phyloP scores from a whole-genome alignment of 805 yeast genomes.

The Hanseniaspora mollemarum region DNA sequence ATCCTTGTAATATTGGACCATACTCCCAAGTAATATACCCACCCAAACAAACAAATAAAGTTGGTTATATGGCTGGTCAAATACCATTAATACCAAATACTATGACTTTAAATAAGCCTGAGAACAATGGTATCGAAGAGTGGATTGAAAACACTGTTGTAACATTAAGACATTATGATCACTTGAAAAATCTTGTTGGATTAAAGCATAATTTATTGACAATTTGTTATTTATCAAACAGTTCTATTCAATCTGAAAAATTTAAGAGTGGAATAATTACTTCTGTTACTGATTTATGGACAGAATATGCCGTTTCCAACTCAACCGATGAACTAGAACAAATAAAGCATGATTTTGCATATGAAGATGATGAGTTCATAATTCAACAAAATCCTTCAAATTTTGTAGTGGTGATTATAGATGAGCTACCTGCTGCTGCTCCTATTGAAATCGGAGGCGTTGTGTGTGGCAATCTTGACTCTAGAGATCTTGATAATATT shows the following conservation, averaged over 20 bases:
- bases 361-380: background rate
- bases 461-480: background rate
- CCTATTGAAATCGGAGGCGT: constrained; percentile 10
- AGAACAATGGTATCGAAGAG: constrained; percentile 20
- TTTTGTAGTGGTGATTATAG: background rate
- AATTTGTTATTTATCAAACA: background rate
- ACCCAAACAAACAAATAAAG: constrained; percentile 35
- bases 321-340: too few species aligned
- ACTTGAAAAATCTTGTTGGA: constrained; percentile 36
- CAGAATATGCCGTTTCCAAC: background rate
- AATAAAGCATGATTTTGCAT: background rate
- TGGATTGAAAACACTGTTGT: constrained; percentile 35
- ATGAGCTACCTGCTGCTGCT: constrained; percentile 10
- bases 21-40: constrained; percentile 68
- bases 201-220: constrained; percentile 1
- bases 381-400: background rate
- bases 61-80: constrained; percentile 74
- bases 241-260: background rate
- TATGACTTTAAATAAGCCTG: constrained; percentile 39
- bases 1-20: constrained; percentile 96
- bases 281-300: background rate
- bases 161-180: constrained; percentile 63
- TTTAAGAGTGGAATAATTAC: background rate
- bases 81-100: constrained; percentile 69
- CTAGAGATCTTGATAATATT: background rate